Base-by-base conservation (phyloP, 169 alveolate genomes). In the Plasmodium adleri region DNA sequence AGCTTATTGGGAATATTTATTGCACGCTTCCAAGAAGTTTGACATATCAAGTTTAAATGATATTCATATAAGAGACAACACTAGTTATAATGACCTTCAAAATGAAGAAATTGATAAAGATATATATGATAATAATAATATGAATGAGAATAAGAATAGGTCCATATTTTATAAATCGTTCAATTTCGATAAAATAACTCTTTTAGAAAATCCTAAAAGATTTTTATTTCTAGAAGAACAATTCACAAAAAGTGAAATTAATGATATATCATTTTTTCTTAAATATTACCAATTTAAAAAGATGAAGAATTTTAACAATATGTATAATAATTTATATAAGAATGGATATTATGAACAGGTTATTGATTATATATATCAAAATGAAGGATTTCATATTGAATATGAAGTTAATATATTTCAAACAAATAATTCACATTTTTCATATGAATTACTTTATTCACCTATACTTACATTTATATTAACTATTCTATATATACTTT, bases 281-380 rank as follows among this genome's bases (percentile, higher is more conserved):
- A 78, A 78, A 28, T 50, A 78, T 78, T 54, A 78, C 45, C 26
- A 78, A 59, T 78, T 78, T 78, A 66, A 78, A 28, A 78, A 78
- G 24, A 78, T 78, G 89, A 78, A 64, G 47, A 64, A 45, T 78
- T 78, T 78, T 78, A 78, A 67, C 24, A 64, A 78, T 70, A 66
- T 78, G 89, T 78, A 78, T 71, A 78, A 78, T 59, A 78, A 64
- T 78, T 78, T 78, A 70, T 78, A 78, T 66, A 78, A 78, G 64
- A 78, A 64, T 64, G 89, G 89, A 10, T 49, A 64, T 45, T 78
- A 78, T 60, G 89, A 78, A 54, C 62, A 78, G n/a, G 76, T 78
- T 7, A 26, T 78, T 49, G 89, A 78, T 78, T 66, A 78, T 58
- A 78, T 78, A 78, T 78, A 78, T 59, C 78, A 78, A 66, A 78